phyloP scores from a whole-genome alignment of 441 rosid species.

The Erysimum pusillum region DNA sequence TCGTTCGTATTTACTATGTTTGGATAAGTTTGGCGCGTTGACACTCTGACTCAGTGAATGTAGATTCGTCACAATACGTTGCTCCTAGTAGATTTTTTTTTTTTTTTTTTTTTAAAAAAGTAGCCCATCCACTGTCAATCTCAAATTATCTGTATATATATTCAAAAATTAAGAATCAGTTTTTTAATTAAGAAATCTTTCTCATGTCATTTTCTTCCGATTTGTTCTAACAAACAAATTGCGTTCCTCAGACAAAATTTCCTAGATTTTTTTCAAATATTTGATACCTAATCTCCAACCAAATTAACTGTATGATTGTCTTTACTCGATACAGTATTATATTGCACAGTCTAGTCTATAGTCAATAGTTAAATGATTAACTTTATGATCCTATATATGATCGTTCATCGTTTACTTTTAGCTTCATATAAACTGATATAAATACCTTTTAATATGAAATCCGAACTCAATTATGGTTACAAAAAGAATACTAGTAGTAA shows the following conservation, averaged over 20 bases:
- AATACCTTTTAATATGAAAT: neutral
- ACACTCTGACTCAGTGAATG: constrained; percentile 21
- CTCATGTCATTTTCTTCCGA: constrained; percentile 9
- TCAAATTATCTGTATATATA: neutral
- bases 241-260: neutral
- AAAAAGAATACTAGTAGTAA: neutral
- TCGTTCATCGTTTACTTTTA: constrained; percentile 5
- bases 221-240: neutral
- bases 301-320: constrained; percentile 42
- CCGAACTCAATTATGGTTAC: neutral
- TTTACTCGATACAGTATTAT: constrained; percentile 16
- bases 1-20: constrained; percentile 2
- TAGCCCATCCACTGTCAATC: neutral
- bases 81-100: neutral
- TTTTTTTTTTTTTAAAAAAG: too few species aligned
- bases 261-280: neutral
- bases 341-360: constrained; percentile 5
- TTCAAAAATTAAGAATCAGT: neutral
- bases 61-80: constrained; percentile 18
- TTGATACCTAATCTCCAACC: constrained; percentile 44
- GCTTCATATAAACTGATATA: neutral
- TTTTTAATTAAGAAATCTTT: constrained; percentile 1
- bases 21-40: constrained; percentile 15
- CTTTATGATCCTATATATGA: neutral
- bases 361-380: neutral